Percentiles rank a stretch among this genome's conserved stretches.
These are phyloP conservation scores for Boletellus sp. DNA, from an alignment of 768 basidiomycete species.

Conservation along the genomic window DNA sequence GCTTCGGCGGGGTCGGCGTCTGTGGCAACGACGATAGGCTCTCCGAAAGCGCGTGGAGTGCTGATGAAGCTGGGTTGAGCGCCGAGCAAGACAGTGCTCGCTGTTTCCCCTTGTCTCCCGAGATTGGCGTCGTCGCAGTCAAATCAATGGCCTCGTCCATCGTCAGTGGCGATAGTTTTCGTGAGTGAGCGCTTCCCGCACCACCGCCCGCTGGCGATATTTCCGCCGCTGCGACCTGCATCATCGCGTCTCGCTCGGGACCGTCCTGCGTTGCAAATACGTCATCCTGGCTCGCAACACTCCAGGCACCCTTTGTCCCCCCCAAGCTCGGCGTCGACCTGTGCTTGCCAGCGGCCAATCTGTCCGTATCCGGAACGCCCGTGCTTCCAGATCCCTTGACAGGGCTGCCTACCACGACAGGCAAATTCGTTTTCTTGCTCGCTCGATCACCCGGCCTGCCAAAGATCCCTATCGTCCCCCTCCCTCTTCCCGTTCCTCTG, in stretches of 20 bases:
- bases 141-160: slow-evolving; percentile 10
- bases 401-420: slow-evolving; percentile 44
- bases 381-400: slow-evolving; percentile 35
- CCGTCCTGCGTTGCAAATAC: slow-evolving; percentile 5
- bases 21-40: slow-evolving; percentile 53
- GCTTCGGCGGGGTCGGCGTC: slow-evolving; percentile 32
- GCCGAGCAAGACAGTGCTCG: slow-evolving; percentile 12
- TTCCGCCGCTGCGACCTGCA: slow-evolving; percentile 1
- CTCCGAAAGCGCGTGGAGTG: slow-evolving; percentile 58
- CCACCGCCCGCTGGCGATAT: slow-evolving; percentile 6
- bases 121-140: slow-evolving; percentile 9
- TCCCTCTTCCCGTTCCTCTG: slow-evolving; percentile 5
- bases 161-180: slow-evolving; percentile 7
- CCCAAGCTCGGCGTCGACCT: background rate
- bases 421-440: slow-evolving; percentile 44
- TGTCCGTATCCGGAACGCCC: background rate
- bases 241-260: slow-evolving; percentile 1
- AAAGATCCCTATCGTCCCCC: slow-evolving; percentile 20
- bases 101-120: slow-evolving; percentile 24
- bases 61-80: slow-evolving; percentile 34
- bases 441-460: slow-evolving; percentile 27
- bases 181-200: slow-evolving; percentile 5
- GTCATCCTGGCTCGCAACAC: slow-evolving; percentile 1
- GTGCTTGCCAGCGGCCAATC: background rate
- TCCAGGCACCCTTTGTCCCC: background rate